Base-by-base conservation (phyloP, 2,329 filamentous ascomycete genomes). In the Diaporthe velutina region DNA sequence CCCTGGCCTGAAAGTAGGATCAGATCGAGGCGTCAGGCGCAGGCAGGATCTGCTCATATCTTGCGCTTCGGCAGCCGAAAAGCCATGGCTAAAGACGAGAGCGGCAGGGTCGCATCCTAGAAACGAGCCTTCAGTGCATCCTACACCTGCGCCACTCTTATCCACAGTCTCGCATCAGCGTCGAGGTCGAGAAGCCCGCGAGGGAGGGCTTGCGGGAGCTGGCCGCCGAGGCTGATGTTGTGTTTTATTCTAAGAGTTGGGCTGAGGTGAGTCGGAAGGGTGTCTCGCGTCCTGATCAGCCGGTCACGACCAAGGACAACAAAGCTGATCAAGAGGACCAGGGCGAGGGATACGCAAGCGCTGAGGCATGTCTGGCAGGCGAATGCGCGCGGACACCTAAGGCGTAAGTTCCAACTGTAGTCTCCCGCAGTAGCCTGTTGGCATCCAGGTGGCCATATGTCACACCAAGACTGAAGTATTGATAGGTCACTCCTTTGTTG, bases 241-340 rank as follows among this genome's bases (percentile, higher is more conserved):
- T 95, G n/a, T 94, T 95, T 81, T 95, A 93, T 83, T 94, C 93
- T 17, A 90, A 88, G 78, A 87, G 86, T 68, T 95, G 93, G 93
- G 93, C 93, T 75, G 88, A 92, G 85, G 92, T 93, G 83, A 83
- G 84, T 83, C 40, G 83, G 81, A 78, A 57, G 22, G 28, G 64
- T 42, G 48, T 67, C 50, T 30, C 22, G 42, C 52, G 50, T 22
- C 22, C 40, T 17, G 33, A 19, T 2, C 35, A 28, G 45, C 48
- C 40, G 19, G 17, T 45, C 19, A 58, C n/a, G 22, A 30, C 5
- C n/a, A 30, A 52, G 33, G 22, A 25, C 13, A n/a, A 9, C 45
- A 48, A 38, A 48, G 52, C 70, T 76, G 57, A 75, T 54, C 30
- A 55, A 42, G 25, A 25, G 30, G 70, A 55, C 45, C 72, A 84